Evolutionary conservation across 2,329 filamentous ascomycete genomes (phyloP), one percentile per base, ranked within the genome.

Genomic region (Aspergillaceae sp.): DNA sequence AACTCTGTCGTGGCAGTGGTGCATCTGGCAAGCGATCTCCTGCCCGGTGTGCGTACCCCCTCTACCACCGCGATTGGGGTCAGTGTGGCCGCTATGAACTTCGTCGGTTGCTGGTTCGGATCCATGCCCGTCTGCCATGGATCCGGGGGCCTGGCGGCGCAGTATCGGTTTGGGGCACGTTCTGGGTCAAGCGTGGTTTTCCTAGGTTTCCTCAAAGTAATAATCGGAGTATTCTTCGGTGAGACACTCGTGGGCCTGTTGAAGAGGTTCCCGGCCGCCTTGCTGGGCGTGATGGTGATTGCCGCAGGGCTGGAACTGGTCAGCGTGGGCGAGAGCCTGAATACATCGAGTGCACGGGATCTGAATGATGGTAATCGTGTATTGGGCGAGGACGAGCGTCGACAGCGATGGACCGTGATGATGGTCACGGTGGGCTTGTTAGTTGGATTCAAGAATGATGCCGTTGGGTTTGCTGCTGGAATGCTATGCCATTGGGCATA

Each of bases 111-210:
- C 58, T 94, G 87, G 86, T 94, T 95, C 58, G 90, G 90, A 41
- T 86, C 85, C 4, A 97, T 96, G 92, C 92, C 91, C 3, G 82
- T 92, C 3, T 97, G 92, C 61, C 92, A 97, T 62, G 91, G 91
- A 4, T 88, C 88, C 0, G 91, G 91, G 2, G 91, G 91, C 0
- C 73, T 97, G 0, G 92, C 92, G 4, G 92, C 86, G 0, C 91
- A 97, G 63, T 87, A 88, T 64, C 82, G 88, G 4, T 97, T 97
- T 56, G 91, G 91, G 0, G 90, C 91, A 4, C 82, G 91, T 41
- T 94, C 87, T 48, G 91, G 91, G 7, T 81, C 87, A 0, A 89
- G 84, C 56, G 77, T 96, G 50, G 80, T 96, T 44, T 62, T 94
- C 27, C 78, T 97, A 0, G 91, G 91, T 0, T 40, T 78, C 0